Evolutionary conservation across 768 basidiomycete species (phyloP).

Genomic region (Austroboletus eburneus): DNA sequence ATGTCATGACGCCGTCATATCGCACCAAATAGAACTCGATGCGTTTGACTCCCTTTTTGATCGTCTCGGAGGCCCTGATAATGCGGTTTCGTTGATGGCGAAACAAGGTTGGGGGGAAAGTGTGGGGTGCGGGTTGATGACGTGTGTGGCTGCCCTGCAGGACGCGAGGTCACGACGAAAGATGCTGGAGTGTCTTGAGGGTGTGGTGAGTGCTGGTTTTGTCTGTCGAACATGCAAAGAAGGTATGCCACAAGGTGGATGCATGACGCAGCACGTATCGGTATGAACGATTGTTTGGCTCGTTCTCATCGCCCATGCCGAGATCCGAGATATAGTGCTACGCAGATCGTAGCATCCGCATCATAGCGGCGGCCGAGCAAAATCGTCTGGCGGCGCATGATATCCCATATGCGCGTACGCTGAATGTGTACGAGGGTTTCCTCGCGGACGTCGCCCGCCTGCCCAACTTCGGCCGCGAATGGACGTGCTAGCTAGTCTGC

Average conservation of each 20-base stretch:
- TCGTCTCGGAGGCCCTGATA: constrained; percentile 13
- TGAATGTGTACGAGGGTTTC: neutral
- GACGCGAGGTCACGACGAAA: constrained; percentile 10
- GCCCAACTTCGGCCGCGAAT: neutral
- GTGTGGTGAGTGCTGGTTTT: constrained; percentile 1
- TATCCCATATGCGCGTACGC: neutral
- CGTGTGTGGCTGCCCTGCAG: constrained; percentile 10
- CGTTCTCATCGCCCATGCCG: neutral
- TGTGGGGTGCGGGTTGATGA: constrained; percentile 16
- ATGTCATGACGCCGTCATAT: constrained; percentile 17
- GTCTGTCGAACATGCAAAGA: constrained; percentile 15
- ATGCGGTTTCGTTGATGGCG: constrained; percentile 10
- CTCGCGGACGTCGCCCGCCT: constrained; percentile 1
- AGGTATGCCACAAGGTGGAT: constrained; percentile 7
- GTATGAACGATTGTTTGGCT: neutral
- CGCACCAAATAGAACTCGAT: neutral
- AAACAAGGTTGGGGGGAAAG: constrained; percentile 16
- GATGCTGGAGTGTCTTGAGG: neutral
- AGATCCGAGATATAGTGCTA: constrained; percentile 10
- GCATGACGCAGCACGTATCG: neutral
- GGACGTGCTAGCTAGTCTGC: too few species aligned
- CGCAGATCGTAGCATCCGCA: constrained; percentile 8
- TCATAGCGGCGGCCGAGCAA: constrained; percentile 3
- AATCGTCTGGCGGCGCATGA: constrained; percentile 6
- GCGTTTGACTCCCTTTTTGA: too few species aligned